Conservation (phyloP, 73 alveolate genomes). For the Diophrys sp. region DNA sequence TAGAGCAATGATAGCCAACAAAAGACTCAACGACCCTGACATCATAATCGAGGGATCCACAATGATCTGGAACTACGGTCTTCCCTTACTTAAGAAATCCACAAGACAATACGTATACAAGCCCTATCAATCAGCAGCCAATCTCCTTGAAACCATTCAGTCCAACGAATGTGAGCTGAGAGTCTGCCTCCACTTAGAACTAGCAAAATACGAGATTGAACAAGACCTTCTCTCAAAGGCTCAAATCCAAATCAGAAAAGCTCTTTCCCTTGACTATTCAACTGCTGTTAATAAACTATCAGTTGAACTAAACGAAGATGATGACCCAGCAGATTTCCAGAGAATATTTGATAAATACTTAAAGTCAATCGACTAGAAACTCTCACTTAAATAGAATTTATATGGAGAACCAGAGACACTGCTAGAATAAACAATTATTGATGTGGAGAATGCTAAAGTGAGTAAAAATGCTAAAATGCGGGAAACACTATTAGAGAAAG, state of each 20-base stretch:
- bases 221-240: slow-evolving; percentile 96
- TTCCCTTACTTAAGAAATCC: slow-evolving; percentile 91
- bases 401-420: slow-evolving; percentile 89
- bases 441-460: slow-evolving; percentile 93
- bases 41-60: slow-evolving; percentile 93
- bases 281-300: slow-evolving; percentile 75
- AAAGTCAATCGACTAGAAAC: slow-evolving; percentile 60
- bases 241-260: slow-evolving; percentile 86
- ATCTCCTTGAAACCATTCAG: slow-evolving; percentile 82
- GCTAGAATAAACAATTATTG: slow-evolving; percentile 86
- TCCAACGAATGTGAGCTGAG: slow-evolving; percentile 91
- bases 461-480: slow-evolving; percentile 85
- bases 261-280: slow-evolving; percentile 91
- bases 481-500: slow-evolving; percentile 82
- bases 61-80: slow-evolving; percentile 94
- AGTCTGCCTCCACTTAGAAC: slow-evolving; percentile 93
- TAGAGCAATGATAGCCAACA: slow-evolving; percentile 94
- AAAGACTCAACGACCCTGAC: slow-evolving; percentile 93
- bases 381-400: slow-evolving; percentile 61
- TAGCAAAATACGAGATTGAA: slow-evolving; percentile 95
- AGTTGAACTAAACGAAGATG: slow-evolving; percentile 65
- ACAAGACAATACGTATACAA: slow-evolving; percentile 88
- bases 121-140: slow-evolving; percentile 93
- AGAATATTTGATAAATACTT: slow-evolving; percentile 78
- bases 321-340: slow-evolving; percentile 76